Percentiles rank a stretch among this genome's conserved stretches.
These are phyloP conservation scores for Coprinopsis strossmayeri DNA, from an alignment of 768 basidiomycete species.

Conservation along the genomic window DNA sequence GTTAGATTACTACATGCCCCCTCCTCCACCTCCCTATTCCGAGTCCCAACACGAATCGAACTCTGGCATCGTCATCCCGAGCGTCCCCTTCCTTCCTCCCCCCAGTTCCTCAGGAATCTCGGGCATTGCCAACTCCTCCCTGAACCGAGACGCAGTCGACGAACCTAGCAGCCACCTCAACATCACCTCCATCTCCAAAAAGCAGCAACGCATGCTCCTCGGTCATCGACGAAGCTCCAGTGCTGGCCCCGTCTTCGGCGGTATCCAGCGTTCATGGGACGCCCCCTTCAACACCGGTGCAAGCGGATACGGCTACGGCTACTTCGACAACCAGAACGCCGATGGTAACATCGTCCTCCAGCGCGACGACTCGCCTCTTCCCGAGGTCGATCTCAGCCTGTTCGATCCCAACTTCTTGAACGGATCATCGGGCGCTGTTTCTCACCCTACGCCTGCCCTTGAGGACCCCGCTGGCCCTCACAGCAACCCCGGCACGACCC, in stretches of 20 bases:
- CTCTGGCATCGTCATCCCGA: constrained; percentile 34
- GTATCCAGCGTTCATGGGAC: constrained; percentile 1
- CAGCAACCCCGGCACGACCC: neutral
- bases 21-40: neutral
- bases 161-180: constrained; percentile 5
- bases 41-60: neutral
- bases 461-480: neutral
- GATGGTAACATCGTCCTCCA: constrained; percentile 6
- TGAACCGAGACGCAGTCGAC: constrained; percentile 1
- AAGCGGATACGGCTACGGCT: neutral
- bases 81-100: constrained; percentile 32
- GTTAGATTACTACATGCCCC: neutral
- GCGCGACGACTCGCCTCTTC: constrained; percentile 10
- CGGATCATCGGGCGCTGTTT: neutral
- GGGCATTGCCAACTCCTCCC: constrained; percentile 9
- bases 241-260: constrained; percentile 13
- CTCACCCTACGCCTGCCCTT: neutral
- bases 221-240: constrained; percentile 13
- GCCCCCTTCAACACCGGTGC: neutral
- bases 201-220: constrained; percentile 12
- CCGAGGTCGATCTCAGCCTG: constrained; percentile 13
- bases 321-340: neutral
- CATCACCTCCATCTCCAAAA: constrained; percentile 10
- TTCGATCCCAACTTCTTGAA: constrained; percentile 8
- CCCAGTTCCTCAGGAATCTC: constrained; percentile 21